Conservation (phyloP, 352 stramenopile species). For the Phytophthora fragariaefolia region DNA sequence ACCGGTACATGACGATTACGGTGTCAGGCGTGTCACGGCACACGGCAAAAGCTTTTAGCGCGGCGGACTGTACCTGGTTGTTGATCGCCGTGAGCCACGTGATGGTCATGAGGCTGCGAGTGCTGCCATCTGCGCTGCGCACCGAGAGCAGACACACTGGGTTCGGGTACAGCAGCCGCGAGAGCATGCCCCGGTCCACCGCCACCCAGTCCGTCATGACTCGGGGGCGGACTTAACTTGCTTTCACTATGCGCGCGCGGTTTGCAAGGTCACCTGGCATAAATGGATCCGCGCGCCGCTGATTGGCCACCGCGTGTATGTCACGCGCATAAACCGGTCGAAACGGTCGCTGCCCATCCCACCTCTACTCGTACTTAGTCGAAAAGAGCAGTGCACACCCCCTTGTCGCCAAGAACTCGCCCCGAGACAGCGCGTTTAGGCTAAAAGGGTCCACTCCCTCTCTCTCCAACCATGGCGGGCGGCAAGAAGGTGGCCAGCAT, state of each 20-base stretch:
- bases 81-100: conserved; percentile 90
- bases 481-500: conserved; percentile 70
- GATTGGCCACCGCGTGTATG: conserved; percentile 13
- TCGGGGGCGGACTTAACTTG: conserved; percentile 18
- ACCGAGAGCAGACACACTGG: conserved; percentile 79
- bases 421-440: conserved; percentile 5
- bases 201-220: conserved; percentile 52
- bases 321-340: conserved; percentile 6
- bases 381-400: conserved; percentile 13
- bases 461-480: conserved; percentile 27
- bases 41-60: background rate
- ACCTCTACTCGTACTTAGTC: conserved; percentile 31
- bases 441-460: background rate
- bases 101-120: conserved; percentile 80
- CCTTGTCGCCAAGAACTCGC: conserved; percentile 23
- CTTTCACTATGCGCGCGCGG: conserved; percentile 24
- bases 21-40: background rate
- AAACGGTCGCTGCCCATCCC: conserved; percentile 29
- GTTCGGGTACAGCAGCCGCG: conserved; percentile 82
- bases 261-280: conserved; percentile 15
- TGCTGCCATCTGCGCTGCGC: conserved; percentile 22
- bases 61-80: conserved; percentile 72
- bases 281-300: conserved; percentile 18
- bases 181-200: conserved; percentile 78
- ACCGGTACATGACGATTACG: too few species aligned